Evolutionary conservation across 2,329 filamentous ascomycete species (phyloP).

Genomic region (Claviceps sp.): DNA sequence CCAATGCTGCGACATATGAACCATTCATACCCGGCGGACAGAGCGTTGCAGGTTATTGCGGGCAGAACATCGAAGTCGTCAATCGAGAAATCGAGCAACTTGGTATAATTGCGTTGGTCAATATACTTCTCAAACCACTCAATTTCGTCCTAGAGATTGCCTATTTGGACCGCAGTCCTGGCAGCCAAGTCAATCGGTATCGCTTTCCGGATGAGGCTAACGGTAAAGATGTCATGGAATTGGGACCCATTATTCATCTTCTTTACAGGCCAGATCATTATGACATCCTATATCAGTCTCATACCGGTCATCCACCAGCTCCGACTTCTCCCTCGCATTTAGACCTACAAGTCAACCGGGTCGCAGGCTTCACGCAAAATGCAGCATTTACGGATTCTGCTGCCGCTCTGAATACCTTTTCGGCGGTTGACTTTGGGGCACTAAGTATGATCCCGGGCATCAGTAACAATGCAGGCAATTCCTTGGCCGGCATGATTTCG

Average conservation of each 20-base stretch:
- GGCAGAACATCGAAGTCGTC: conserved; percentile 56
- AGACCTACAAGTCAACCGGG: conserved; percentile 39
- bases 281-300: conserved; percentile 72
- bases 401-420: conserved; percentile 25
- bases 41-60: conserved; percentile 54
- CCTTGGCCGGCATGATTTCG: conserved; percentile 17
- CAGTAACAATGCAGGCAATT: conserved; percentile 6
- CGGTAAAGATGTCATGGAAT: conserved; percentile 25
- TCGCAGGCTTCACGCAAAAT: conserved; percentile 31
- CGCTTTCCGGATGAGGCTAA: conserved; percentile 45
- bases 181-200: conserved; percentile 60
- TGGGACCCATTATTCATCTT: conserved; percentile 41
- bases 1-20: conserved; percentile 53
- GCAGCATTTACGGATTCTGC: conserved; percentile 29
- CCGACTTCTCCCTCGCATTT: conserved; percentile 8
- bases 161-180: conserved; percentile 78
- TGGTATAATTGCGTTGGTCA: conserved; percentile 64
- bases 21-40: conserved; percentile 53
- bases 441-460: conserved; percentile 36
- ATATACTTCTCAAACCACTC: conserved; percentile 66
- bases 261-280: conserved; percentile 74
- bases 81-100: conserved; percentile 82
- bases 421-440: conserved; percentile 28
- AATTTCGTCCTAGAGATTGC: conserved; percentile 74
- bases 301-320: conserved; percentile 12